phyloP scores from a whole-genome alignment of 2,329 filamentous ascomycete genomes.

The Colletotrichum sp. region DNA sequence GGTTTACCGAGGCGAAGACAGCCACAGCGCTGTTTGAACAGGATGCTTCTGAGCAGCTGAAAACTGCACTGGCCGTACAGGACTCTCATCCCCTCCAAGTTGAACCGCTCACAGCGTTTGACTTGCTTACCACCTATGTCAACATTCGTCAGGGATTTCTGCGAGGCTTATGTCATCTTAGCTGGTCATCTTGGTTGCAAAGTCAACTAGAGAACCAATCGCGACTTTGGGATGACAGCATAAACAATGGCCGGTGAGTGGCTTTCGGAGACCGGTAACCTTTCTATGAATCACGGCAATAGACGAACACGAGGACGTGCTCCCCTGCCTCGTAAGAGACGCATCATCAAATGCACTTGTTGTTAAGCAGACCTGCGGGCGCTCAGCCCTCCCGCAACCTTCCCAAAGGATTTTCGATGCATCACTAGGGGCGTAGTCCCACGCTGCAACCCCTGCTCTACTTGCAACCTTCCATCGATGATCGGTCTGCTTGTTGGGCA shows the following conservation, averaged over 20 bases:
- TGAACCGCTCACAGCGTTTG: background rate
- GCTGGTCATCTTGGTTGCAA: background rate
- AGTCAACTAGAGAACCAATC: background rate
- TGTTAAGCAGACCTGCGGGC: background rate
- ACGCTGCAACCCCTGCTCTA: background rate
- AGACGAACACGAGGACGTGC: background rate
- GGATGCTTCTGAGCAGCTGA: background rate
- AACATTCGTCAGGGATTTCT: background rate
- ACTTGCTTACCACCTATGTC: background rate
- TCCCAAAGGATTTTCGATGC: slow-evolving; percentile 15
- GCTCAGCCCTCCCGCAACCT: slow-evolving; percentile 4
- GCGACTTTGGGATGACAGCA: background rate
- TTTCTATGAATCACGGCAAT: background rate
- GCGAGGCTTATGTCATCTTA: background rate
- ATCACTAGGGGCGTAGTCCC: background rate
- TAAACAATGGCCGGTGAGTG: background rate
- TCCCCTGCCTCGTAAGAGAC: background rate
- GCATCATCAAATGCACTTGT: background rate
- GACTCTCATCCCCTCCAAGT: background rate
- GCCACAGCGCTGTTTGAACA: background rate
- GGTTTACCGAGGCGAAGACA: slow-evolving; percentile 10
- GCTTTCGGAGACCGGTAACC: background rate
- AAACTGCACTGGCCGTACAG: background rate
- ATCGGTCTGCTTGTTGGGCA: background rate
- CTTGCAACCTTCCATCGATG: slow-evolving; percentile 4